A percentile compares a stretch with the other conserved stretches of the same genome.
Evolutionary conservation across 2,329 filamentous ascomycete species (phyloP).

Genomic region (Arthroderma sp.): DNA sequence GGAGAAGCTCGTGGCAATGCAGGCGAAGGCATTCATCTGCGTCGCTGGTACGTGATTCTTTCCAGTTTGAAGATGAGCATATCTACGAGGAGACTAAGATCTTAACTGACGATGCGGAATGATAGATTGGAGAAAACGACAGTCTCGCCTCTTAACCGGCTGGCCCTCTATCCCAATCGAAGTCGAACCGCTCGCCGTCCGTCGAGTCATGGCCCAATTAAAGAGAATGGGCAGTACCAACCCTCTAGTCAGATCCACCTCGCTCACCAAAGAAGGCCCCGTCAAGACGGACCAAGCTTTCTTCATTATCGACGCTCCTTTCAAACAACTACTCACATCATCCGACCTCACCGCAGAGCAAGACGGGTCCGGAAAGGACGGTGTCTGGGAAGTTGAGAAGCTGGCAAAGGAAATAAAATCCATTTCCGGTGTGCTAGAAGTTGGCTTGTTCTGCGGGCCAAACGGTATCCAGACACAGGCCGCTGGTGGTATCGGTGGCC

Average conservation of each 20-base stretch:
- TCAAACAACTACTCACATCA: conserved; percentile 56
- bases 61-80: not conserved
- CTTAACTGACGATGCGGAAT: no score
- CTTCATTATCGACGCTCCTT: conserved; percentile 86
- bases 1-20: conserved; percentile 85
- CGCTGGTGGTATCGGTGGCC: conserved; percentile 52
- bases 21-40: conserved; percentile 73
- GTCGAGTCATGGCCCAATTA: conserved; percentile 62
- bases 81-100: no score
- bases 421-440: conserved; percentile 79
- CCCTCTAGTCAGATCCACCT: conserved; percentile 58
- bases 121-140: conserved; percentile 78
- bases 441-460: conserved; percentile 74
- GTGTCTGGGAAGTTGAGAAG: conserved; percentile 66
- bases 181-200: conserved; percentile 72
- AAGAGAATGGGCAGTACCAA: conserved; percentile 56
- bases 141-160: conserved; percentile 54
- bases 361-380: conserved; percentile 45
- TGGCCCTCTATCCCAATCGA: conserved; percentile 90
- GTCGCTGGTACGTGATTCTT: conserved; percentile 52
- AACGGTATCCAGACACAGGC: conserved; percentile 59
- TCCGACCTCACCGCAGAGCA: conserved; percentile 38
- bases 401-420: conserved; percentile 63
- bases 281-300: conserved; percentile 76
- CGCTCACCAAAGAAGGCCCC: conserved; percentile 59